Evolutionary conservation across 75 land plant species (phyloP).

Genomic region (Isoetes taiwanensis): DNA sequence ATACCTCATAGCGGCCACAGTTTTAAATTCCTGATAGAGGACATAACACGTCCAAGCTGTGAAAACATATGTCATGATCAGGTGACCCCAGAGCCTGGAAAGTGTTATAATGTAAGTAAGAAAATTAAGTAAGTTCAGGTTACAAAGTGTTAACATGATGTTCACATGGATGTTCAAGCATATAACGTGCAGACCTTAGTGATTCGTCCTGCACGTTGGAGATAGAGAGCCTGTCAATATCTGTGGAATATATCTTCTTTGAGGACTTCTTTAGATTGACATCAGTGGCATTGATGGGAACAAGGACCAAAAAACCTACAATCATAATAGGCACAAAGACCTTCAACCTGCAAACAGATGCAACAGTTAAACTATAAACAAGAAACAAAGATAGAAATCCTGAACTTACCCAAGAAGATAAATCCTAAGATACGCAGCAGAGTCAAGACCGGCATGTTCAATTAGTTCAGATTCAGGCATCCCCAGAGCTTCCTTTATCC

Average conservation of each 20-base stretch:
- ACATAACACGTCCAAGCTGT: conserved; percentile 41
- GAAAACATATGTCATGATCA: conserved; percentile 38
- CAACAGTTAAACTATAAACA: not conserved
- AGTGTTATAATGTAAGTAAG: not conserved
- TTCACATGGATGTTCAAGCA: too few relatives aligned
- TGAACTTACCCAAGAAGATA: conserved; percentile 75
- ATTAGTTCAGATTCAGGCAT: conserved; percentile 74
- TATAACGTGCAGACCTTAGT: conserved; percentile 56
- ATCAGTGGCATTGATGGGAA: conserved; percentile 76
- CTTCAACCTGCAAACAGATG: conserved; percentile 51
- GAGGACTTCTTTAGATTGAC: conserved; percentile 15
- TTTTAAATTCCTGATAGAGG: conserved; percentile 33
- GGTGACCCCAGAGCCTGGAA: conserved; percentile 50
- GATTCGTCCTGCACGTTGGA: conserved; percentile 60
- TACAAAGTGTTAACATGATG: too few relatives aligned
- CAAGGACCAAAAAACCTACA: conserved; percentile 43
- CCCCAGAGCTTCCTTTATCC: conserved; percentile 69
- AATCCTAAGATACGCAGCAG: conserved; percentile 71
- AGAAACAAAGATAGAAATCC: not conserved
- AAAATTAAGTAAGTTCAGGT: too few relatives aligned
- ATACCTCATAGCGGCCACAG: conserved; percentile 32
- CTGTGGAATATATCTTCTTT: conserved; percentile 30
- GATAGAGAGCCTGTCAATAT: conserved; percentile 89
- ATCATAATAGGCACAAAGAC: conserved; percentile 69
- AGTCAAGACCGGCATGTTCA: conserved; percentile 93